phyloP scores from a whole-genome alignment of 345 rosid genomes.

The Camelina sativa region DNA sequence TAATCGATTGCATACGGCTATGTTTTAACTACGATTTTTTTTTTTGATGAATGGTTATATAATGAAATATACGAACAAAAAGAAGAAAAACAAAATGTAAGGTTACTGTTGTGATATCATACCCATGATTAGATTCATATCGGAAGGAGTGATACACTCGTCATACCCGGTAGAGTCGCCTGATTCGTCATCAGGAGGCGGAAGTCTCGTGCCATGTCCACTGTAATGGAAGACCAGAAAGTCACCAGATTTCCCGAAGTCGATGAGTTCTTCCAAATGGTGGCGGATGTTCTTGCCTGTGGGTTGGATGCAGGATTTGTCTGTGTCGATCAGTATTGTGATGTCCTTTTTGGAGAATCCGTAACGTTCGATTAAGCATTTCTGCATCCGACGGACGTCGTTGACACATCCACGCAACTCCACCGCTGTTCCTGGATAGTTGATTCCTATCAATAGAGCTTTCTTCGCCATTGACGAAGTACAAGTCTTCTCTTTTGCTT shows the following conservation, averaged over 20 bases:
- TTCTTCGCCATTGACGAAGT: slow-evolving; percentile 57
- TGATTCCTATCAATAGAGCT: slow-evolving; percentile 81
- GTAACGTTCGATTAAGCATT: slow-evolving; percentile 58
- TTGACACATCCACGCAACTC: slow-evolving; percentile 87
- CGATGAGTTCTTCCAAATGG: slow-evolving; percentile 52
- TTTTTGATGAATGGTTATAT: neutral
- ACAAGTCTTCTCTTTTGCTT: neutral
- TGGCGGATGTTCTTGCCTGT: slow-evolving; percentile 77
- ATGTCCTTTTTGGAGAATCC: slow-evolving; percentile 69
- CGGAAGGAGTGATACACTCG: slow-evolving; percentile 54
- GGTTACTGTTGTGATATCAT: neutral
- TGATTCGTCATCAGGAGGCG: slow-evolving; percentile 63
- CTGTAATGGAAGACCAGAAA: slow-evolving; percentile 82
- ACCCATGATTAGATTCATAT: slow-evolving; percentile 40
- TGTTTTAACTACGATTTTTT: neutral
- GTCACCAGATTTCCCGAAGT: slow-evolving; percentile 60
- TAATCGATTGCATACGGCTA: too few species aligned
- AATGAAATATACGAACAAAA: neutral
- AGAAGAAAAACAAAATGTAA: too few species aligned
- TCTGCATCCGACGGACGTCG: slow-evolving; percentile 73
- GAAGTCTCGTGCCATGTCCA: slow-evolving; percentile 93
- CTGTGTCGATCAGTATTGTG: slow-evolving; percentile 74
- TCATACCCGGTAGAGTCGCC: slow-evolving; percentile 85
- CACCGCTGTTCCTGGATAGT: slow-evolving; percentile 80
- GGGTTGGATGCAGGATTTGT: slow-evolving; percentile 61